Evolutionary conservation across 2,329 filamentous ascomycete genomes (phyloP), one percentile per base, ranked within the genome.

Genomic region (Passalora sequoiae): DNA sequence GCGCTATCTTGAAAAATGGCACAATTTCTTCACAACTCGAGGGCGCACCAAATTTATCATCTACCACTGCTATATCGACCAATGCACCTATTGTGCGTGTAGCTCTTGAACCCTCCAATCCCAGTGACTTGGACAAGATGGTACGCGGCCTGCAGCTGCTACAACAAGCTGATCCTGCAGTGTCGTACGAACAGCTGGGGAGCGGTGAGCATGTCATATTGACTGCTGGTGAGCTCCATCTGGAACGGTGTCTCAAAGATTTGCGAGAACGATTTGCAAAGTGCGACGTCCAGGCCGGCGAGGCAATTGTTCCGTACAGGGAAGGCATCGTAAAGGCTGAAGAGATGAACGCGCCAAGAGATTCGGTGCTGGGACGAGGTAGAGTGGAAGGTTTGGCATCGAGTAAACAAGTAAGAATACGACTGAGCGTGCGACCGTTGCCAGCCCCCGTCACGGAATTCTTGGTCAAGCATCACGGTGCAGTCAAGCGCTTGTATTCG

Each of bases 121-220:
- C 92, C 0, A 82, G 80, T 19, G 89, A 98, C 61, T 73, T 98
- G 16, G 84, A 92, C 63, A 96, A 94, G 69, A 94, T 98, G 89
- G 89, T 98, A 44, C 76, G 79, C 4, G 92, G 92, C 0, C 71
- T 98, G 40, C 82, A 82, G 50, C 71, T 98, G 13, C 78, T 98
- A 1, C 89, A 95, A 22, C 89, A 96, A 61, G 94, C 89, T 57
- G 92, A 98, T 59, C 91, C 92, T 0, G 97, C 92, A 59, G 92
- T 91, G 10, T 83, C 94, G 63, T 98, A 98, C 57, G 89, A 97
- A 63, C 87, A 94, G 38, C 83, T 97, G 40, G 78, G 83, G 44
- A 96, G 84, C 55, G 92, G 92, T 44, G 92, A 98, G 67, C 92
- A 98, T 65, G 92, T 98, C 30, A 80, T 98, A 16, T 68, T 95